Evolutionary conservation across 805 yeast genomes (phyloP), one percentile per base, ranked within the genome.

Genomic region (Ascoidea asiatica): DNA sequence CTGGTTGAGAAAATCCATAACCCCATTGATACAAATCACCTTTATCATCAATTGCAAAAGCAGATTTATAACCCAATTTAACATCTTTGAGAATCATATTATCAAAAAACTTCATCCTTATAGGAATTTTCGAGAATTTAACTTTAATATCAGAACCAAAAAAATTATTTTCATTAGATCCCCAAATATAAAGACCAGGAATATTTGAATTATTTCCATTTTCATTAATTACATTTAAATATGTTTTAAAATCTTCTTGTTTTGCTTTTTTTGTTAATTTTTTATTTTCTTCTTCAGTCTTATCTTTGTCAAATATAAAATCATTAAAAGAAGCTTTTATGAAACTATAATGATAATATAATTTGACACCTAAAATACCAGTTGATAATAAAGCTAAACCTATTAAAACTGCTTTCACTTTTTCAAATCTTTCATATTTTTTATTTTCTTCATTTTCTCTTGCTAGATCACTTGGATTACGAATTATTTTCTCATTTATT

Each of bases 21-120:
- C 78, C 77, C 84, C 89, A 86, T 56, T 81, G 83, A 45, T 76
- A 77, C 29, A 87, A 67, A 53, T 81, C 73, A 18, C 97, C 97
- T 15, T 71, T 72, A 1, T 69, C 67, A 48, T 79, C 74, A 17
- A 86, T 73, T 0, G 87, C 87, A 4, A 70, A 62, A 22, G 73
- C 78, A 5, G 75, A 63, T 23, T 45, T 43, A 17, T 8, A 23
- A 20, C 47, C 47, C 2, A 86, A 55, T 19, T 67, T 64, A 4
- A 89, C 75, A 54, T 77, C 81, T 41, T 70, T 66, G 23, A 86
- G 59, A 15, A 65, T 53, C 62, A 70, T 69, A 37, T 72, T 72
- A 55, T 87, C 86, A 53, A 90, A 87, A 50, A 68, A 71, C 1
- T 68, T 63, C 5, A 82, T 60, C 53, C 95, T 67, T 22, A 69